A percentile compares a stretch with the other conserved stretches of the same genome.
Conservation (phyloP, 352 stramenopile genomes). For the Phytophthora cryptogea region DNA sequence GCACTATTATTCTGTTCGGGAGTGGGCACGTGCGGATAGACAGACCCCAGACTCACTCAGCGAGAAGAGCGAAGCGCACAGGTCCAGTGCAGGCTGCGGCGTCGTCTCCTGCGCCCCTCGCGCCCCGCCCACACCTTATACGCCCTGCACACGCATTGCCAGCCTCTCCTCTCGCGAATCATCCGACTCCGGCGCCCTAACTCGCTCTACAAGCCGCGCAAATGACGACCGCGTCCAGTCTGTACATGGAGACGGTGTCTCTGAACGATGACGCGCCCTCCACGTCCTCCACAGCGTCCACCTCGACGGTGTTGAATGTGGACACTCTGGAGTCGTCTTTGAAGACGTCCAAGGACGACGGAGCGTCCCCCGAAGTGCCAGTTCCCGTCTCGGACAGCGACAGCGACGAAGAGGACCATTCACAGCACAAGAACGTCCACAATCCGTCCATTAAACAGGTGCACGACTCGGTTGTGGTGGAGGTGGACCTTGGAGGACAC, state of each 20-base stretch:
- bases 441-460: slow-evolving; percentile 1
- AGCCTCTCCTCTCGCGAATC: not conserved
- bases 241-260: slow-evolving; percentile 77
- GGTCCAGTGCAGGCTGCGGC: slow-evolving; percentile 2
- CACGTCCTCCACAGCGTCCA: slow-evolving; percentile 1
- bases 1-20: not conserved
- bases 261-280: slow-evolving; percentile 63
- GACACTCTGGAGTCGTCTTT: slow-evolving; percentile 59
- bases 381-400: slow-evolving; percentile 29
- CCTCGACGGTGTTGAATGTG: slow-evolving; percentile 38
- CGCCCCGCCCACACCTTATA: not conserved
- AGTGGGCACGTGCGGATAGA: slow-evolving; percentile 22
- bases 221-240: slow-evolving; percentile 32
- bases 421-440: slow-evolving; percentile 13
- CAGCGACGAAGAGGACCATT: slow-evolving; percentile 24
- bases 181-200: slow-evolving; percentile 1
- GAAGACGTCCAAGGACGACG: slow-evolving; percentile 34
- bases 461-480: slow-evolving; percentile 18
- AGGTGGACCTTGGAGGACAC: slow-evolving; percentile 15
- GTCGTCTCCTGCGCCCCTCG: slow-evolving; percentile 1
- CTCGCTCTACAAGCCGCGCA: slow-evolving; percentile 14
- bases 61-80: slow-evolving; percentile 18
- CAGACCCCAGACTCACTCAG: slow-evolving; percentile 18
- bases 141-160: not conserved
- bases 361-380: slow-evolving; percentile 18